Evolutionary conservation across 805 yeast genomes (phyloP).

Genomic region (Novakomyces olei): DNA sequence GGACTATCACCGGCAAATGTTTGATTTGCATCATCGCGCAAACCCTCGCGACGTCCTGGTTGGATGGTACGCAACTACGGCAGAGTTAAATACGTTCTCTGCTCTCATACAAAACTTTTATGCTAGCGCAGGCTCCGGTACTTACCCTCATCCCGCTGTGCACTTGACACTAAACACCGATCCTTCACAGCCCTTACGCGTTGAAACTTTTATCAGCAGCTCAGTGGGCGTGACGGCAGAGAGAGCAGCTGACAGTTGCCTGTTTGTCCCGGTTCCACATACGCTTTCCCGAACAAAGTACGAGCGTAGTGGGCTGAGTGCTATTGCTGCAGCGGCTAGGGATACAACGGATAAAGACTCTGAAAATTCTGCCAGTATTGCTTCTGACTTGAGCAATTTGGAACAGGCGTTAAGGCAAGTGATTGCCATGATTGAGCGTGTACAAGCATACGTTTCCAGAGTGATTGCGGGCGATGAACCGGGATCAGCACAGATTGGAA

Average conservation of each 20-base stretch:
- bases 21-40: conserved; percentile 48
- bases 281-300: conserved; percentile 32
- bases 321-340: conserved; percentile 17
- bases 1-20: conserved; percentile 48
- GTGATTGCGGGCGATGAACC: conserved; percentile 12
- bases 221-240: conserved; percentile 34
- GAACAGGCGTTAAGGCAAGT: conserved; percentile 18
- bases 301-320: conserved; percentile 32
- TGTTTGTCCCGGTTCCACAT: conserved; percentile 59
- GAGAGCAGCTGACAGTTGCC: conserved; percentile 22
- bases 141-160: conserved; percentile 55
- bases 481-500: conserved; percentile 30
- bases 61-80: conserved; percentile 51
- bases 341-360: conserved; percentile 14
- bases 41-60: conserved; percentile 57
- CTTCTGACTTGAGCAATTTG: conserved; percentile 15
- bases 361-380: conserved; percentile 15
- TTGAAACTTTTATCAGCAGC: conserved; percentile 63
- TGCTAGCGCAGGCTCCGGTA: conserved; percentile 40
- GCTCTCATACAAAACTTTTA: conserved; percentile 66
- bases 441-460: conserved; percentile 15
- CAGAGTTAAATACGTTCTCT: conserved; percentile 43
- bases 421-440: conserved; percentile 19
- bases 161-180: conserved; percentile 50
- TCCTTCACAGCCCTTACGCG: conserved; percentile 25